Evolutionary conservation across 176 grass and related monocot genomes (phyloP).

Genomic region (Oryza meyeriana): DNA sequence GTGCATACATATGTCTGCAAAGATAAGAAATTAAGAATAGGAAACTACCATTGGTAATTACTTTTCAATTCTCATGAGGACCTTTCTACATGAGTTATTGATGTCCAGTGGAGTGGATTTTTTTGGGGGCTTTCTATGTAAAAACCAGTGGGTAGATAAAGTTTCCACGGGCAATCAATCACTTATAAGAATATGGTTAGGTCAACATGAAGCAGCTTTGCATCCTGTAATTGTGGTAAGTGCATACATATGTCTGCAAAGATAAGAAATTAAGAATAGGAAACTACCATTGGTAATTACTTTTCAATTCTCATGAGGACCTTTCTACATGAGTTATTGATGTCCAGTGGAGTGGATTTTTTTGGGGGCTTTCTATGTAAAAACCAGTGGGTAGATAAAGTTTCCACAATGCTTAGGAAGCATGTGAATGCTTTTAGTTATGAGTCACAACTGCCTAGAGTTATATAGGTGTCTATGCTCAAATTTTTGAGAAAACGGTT

Average conservation of each 20-base stretch:
- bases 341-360: not conserved
- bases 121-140: no score
- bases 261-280: not conserved
- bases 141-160: no score
- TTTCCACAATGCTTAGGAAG: no score
- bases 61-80: not conserved
- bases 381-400: no score
- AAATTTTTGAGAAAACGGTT: no score
- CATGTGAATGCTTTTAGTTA: no score
- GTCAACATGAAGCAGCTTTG: constrained; percentile 12
- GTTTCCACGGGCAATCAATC: no score
- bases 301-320: not conserved
- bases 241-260: not conserved
- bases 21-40: not conserved
- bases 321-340: not conserved
- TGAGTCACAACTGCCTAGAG: no score
- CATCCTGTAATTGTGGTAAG: not conserved
- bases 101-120: not conserved
- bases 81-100: not conserved
- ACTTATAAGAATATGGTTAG: not conserved
- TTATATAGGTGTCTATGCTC: no score
- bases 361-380: no score
- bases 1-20: not conserved
- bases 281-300: not conserved
- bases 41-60: not conserved